Evolutionary conservation across 1,139 yeast genomes (phyloP).

Genomic region (Arxiozyma telluris): DNA sequence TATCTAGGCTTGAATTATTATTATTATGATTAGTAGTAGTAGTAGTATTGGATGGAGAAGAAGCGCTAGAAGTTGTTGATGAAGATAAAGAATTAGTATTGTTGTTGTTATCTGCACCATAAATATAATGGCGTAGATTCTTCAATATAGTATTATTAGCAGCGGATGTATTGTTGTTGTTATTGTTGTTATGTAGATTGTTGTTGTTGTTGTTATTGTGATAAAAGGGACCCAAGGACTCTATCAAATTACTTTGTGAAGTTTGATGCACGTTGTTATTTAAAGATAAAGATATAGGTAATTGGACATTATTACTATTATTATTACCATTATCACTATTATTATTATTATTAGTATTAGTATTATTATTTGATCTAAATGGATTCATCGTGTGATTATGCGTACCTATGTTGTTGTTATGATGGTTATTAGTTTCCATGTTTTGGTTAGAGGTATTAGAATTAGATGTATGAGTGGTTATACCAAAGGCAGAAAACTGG

Average conservation of each 20-base stretch:
- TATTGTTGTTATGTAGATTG: conserved; percentile 2
- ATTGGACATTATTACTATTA: conserved; percentile 1
- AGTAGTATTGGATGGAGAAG: neutral
- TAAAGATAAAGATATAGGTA: conserved; percentile 3
- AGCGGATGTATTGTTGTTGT: conserved; percentile 3
- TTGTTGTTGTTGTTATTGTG: conserved; percentile 1
- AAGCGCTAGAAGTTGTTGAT: conserved; percentile 17
- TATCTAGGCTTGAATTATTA: too few relatives aligned
- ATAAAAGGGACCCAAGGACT: neutral
- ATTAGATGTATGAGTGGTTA: neutral
- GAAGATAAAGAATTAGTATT: conserved; percentile 11
- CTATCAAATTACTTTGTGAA: conserved; percentile 1
- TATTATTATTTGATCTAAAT: neutral
- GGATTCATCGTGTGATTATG: neutral
- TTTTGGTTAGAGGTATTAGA: neutral
- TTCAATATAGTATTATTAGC: conserved; percentile 11
- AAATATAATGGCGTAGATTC: conserved; percentile 27
- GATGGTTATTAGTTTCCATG: neutral
- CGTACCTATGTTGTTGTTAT: neutral
- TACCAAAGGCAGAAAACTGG: conserved; percentile 7
- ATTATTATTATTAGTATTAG: conserved; percentile 1
- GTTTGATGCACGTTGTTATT: conserved; percentile 2
- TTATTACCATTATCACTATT: conserved; percentile 1
- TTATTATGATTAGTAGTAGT: too few relatives aligned
- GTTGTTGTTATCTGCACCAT: conserved; percentile 25